These are phyloP conservation scores for Citrus unshiu DNA, from an alignment of 345 rosid genomes.

Conservation along the genomic window DNA sequence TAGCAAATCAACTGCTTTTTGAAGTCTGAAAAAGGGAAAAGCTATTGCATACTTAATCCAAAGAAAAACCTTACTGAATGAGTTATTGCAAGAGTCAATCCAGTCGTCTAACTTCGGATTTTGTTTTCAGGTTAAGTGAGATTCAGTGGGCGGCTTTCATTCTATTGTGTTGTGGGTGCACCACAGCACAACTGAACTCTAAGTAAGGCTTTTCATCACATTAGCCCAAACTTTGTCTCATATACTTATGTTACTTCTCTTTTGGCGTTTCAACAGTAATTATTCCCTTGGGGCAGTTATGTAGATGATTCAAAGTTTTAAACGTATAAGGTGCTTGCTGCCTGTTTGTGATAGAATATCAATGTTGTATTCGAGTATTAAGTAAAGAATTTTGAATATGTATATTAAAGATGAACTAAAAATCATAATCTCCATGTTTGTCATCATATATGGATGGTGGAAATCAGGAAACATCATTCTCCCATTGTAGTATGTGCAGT, in stretches of 20 bases:
- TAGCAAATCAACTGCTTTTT: neutral
- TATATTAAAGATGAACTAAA: neutral
- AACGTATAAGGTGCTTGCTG: neutral
- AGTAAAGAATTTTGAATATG: neutral
- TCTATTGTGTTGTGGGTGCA: conserved; percentile 92
- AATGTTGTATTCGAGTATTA: neutral
- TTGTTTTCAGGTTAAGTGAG: conserved; percentile 74
- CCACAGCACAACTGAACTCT: conserved; percentile 91
- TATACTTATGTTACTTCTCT: neutral
- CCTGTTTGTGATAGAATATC: neutral
- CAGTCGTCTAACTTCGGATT: neutral
- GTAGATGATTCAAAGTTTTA: neutral
- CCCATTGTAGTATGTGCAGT: neutral
- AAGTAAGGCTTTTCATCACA: conserved; percentile 46
- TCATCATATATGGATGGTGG: neutral
- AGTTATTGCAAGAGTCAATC: neutral
- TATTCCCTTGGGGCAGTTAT: conserved; percentile 1
- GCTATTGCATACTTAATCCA: neutral
- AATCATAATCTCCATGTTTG: neutral
- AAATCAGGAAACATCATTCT: neutral
- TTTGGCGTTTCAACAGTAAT: neutral
- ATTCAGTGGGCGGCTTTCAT: conserved; percentile 97
- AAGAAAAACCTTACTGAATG: conserved; percentile 1
- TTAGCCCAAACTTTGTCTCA: neutral
- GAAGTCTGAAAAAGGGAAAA: conserved; percentile 10